Percentiles rank a stretch among this genome's conserved stretches.
Evolutionary conservation across 257 asterid species (phyloP).

Genomic region (Capsicum pubescens): DNA sequence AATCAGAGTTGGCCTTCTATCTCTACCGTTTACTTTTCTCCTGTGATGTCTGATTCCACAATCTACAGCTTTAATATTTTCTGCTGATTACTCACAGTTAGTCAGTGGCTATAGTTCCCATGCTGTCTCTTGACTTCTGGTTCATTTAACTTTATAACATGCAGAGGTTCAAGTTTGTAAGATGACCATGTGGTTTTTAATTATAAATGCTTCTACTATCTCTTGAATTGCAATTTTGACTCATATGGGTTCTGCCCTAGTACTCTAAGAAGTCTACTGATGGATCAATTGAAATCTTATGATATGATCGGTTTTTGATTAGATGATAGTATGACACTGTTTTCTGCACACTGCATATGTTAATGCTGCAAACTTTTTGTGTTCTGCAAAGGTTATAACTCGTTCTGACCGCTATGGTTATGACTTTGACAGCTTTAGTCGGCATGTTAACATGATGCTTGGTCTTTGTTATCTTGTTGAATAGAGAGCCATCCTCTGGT

Average conservation of each 20-base stretch:
- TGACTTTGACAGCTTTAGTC: not conserved
- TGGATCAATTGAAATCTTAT: not conserved
- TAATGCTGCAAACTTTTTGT: not conserved
- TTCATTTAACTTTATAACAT: not conserved
- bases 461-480: not conserved
- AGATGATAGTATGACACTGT: not conserved
- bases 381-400: not conserved
- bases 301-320: not conserved
- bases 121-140: not conserved
- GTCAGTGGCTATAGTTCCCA: not conserved
- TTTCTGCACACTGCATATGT: not conserved
- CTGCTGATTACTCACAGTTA: not conserved
- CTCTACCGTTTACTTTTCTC: slow-evolving; percentile 5
- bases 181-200: not conserved
- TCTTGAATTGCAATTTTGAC: not conserved
- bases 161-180: not conserved
- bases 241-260: not conserved
- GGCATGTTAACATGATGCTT: not conserved
- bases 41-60: not conserved
- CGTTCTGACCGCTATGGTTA: not conserved
- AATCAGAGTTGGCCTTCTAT: slow-evolving; percentile 8
- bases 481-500: not conserved
- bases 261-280: not conserved
- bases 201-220: not conserved
- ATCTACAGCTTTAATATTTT: not conserved